Percentiles rank a stretch among this genome's conserved stretches.
These are phyloP conservation scores for Thozetella sp. DNA, from an alignment of 495 filamentous ascomycete genomes.

Conservation along the genomic window DNA sequence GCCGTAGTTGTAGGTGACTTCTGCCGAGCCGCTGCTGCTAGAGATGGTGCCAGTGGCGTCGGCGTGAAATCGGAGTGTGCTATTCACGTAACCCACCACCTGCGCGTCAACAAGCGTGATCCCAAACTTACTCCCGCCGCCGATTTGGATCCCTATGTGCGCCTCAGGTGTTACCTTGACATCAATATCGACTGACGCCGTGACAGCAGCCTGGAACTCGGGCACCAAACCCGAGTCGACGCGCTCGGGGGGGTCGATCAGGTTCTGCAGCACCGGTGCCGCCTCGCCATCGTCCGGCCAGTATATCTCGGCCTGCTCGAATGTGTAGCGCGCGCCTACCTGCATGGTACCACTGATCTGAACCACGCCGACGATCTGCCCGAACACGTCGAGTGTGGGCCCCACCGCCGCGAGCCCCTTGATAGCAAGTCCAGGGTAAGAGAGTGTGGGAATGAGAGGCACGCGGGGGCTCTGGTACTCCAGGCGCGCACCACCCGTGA, in stretches of 20 bases:
- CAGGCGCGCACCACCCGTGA: not conserved
- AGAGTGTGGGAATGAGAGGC: not conserved
- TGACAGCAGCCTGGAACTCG: too few species aligned
- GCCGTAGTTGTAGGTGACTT: too few species aligned
- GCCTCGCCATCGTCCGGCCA: constrained; percentile 23
- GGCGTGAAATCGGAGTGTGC: too few species aligned
- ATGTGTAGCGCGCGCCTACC: constrained; percentile 19
- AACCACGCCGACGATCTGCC: not conserved
- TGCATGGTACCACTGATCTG: not conserved
- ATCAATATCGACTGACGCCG: too few species aligned
- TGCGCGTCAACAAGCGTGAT: too few species aligned
- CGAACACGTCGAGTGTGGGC: not conserved
- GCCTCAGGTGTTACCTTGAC: too few species aligned
- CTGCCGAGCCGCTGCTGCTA: too few species aligned
- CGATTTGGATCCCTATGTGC: too few species aligned
- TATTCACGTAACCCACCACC: too few species aligned
- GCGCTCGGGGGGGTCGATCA: not conserved
- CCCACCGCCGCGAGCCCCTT: constrained; percentile 3
- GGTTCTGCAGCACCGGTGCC: not conserved
- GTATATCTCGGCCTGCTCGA: constrained; percentile 28
- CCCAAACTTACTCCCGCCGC: too few species aligned
- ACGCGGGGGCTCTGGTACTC: not conserved
- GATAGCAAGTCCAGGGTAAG: not conserved
- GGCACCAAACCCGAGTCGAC: too few species aligned
- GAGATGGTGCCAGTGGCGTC: too few species aligned